Evolutionary conservation across 805 yeast genomes (phyloP), one percentile per base, ranked within the genome.

Genomic region (Saturnispora sekii): DNA sequence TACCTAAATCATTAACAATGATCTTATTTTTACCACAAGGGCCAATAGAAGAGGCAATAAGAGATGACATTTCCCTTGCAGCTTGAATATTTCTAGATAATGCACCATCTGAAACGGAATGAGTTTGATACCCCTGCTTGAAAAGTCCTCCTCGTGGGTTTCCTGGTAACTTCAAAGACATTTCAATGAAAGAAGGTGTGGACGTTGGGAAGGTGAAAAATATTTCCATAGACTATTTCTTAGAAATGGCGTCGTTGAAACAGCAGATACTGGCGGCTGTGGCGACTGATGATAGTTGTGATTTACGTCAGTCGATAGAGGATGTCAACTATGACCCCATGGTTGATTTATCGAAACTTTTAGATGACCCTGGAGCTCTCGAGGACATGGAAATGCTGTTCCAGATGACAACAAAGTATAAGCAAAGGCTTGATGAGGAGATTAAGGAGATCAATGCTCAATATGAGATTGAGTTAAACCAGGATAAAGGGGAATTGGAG

Each of bases 21-120:
- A 93, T 87, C 74, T 93, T 93, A 66, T 89, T 93, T 59, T 96
- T 77, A 43, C 98, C 98, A 66, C 95, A 84, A 49, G 98, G 98
- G 6, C 98, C 98, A 70, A 93, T 84, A 10, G 96, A 87, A 2
- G 97, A 88, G 48, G 89, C 74, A 50, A 94, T 87, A 78, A 90
- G 88, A 44, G 81, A 76, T 50, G 95, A 78, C 65, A 93, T 84
- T 64, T 93, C 97, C 56, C 95, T 78, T 49, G 93, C 87, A 2
- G 98, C 98, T 57, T 84, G 84, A 56, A 93, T 88, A 62, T 94
- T 93, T 59, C 96, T 79, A 56, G 77, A 76, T 47, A 90, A 84
- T 41, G 96, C 97, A 43, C 98, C 98, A 67, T 93, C 98, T 29
- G 87, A 88, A 61, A 82, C 82, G 38, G 84, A 73, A 58, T 85